Evolutionary conservation across 2,329 filamentous ascomycete species (phyloP), one percentile per base, ranked within the genome.

Genomic region (Penicillium sumatraense): DNA sequence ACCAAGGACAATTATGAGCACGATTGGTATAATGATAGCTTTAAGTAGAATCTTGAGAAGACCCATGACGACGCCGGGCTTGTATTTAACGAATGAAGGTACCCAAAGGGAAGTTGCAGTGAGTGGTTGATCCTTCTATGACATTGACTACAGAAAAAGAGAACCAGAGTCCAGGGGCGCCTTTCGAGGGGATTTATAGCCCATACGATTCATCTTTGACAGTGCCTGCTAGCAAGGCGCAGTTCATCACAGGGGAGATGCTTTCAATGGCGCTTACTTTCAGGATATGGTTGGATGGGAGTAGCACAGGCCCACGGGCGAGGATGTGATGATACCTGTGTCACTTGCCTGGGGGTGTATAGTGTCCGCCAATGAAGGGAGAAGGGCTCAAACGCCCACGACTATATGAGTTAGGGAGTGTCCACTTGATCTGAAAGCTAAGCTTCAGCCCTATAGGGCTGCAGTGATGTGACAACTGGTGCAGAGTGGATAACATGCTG

Each of bases 1-100:
- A 13, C 24, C 46, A 21, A 64, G 41, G 14, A 61, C 52, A 20
- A 58, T 5, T 29, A 65, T 3, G n/a, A 55, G 14, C 16, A 57
- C 49, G 8, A 65, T 58, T 2, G 62, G 62, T n/a, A 65, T 58
- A 31, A 65, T 16, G 29, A 65, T 62, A 2, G 50, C 61, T 54
- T 65, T 65, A 40, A 64, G 59, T 8, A 65, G 47, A 11, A 64
- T n/a, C 36, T 58, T 64, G 13, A 62, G 3, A 33, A 64, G 52
- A 9, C 61, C 61, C 62, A 65, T 65, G 29, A 20, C 10, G n/a
- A 14, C n/a, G n/a, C n/a, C n/a, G n/a, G n/a, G n/a, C n/a, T n/a
- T n/a, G n/a, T n/a, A n/a, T n/a, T n/a, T n/a, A n/a, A n/a, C n/a
- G n/a, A 14, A 27, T 11, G 3, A 11, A n/a, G 24, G 21, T 24